These are phyloP conservation scores for Corymbia calophylla DNA, from an alignment of 441 rosid genomes.

Conservation along the genomic window DNA sequence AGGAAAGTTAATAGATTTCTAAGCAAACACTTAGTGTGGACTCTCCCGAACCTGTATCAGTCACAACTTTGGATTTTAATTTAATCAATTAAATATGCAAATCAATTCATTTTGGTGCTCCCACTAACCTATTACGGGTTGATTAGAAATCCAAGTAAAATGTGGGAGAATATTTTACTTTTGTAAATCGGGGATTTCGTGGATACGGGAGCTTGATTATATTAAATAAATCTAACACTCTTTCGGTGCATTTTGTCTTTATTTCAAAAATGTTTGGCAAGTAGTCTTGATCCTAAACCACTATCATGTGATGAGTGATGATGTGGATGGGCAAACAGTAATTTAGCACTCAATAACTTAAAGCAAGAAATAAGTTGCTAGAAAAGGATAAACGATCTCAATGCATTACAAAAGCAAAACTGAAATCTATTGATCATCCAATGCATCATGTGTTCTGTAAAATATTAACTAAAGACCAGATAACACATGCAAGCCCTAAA, in stretches of 20 bases:
- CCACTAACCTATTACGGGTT: background rate
- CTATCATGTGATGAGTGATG: background rate
- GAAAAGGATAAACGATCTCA: background rate
- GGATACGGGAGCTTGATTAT: fast-evolving
- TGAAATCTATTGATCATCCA: background rate
- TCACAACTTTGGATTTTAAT: fast-evolving
- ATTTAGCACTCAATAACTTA: background rate
- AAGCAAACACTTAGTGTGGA: fast-evolving
- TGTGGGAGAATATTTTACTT: background rate
- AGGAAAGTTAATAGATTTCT: background rate
- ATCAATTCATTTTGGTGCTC: background rate
- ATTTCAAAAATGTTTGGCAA: background rate
- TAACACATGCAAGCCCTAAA: background rate
- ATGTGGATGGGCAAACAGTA: fast-evolving
- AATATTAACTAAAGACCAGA: background rate
- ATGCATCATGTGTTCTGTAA: background rate
- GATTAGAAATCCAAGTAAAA: background rate
- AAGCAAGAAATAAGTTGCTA: background rate
- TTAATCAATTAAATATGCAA: background rate
- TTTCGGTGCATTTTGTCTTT: fast-evolving
- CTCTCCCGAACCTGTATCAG: fast-evolving
- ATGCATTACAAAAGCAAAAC: background rate
- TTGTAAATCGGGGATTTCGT: background rate
- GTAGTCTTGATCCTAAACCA: background rate
- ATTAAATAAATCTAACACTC: fast-evolving